Evolutionary conservation across 2,329 filamentous ascomycete species (phyloP).

Genomic region (Paraphaeosphaeria minitans): DNA sequence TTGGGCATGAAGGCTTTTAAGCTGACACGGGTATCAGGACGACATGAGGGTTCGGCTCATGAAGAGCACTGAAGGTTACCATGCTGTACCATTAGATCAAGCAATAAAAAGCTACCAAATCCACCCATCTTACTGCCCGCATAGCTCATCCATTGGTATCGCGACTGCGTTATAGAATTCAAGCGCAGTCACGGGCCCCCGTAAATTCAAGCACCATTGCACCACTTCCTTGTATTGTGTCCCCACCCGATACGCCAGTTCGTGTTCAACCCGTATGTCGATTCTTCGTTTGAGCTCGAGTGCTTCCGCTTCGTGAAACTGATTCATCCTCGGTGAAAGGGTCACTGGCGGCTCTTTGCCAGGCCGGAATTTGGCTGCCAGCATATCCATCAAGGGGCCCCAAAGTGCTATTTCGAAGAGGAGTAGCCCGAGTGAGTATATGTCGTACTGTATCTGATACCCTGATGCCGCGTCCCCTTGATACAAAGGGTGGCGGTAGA

Average conservation of each 20-base stretch:
- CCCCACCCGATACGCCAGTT: conserved; percentile 16
- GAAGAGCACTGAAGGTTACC: neutral
- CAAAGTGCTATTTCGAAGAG: conserved; percentile 20
- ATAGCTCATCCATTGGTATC: conserved; percentile 4
- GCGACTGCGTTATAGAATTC: conserved; percentile 16
- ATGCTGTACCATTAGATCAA: neutral
- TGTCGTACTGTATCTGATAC: conserved; percentile 18
- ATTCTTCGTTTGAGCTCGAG: conserved; percentile 11
- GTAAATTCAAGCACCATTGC: conserved; percentile 14
- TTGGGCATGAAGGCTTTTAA: neutral
- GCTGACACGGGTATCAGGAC: neutral
- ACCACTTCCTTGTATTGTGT: conserved; percentile 14
- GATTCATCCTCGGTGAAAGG: conserved; percentile 6
- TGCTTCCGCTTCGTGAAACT: conserved; percentile 14
- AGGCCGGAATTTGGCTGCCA: neutral
- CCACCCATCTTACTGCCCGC: neutral
- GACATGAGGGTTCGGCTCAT: neutral
- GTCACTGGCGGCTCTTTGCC: neutral
- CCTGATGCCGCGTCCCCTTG: conserved; percentile 14
- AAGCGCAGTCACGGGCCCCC: conserved; percentile 9
- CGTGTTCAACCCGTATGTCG: conserved; percentile 7
- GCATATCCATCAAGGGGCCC: conserved; percentile 9
- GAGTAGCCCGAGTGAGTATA: conserved; percentile 21
- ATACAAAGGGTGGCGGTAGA: conserved; percentile 17
- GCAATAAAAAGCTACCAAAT: neutral